These are phyloP conservation scores for Diplotaxis tenuifolia DNA, from an alignment of 345 rosid genomes.

Conservation along the genomic window DNA sequence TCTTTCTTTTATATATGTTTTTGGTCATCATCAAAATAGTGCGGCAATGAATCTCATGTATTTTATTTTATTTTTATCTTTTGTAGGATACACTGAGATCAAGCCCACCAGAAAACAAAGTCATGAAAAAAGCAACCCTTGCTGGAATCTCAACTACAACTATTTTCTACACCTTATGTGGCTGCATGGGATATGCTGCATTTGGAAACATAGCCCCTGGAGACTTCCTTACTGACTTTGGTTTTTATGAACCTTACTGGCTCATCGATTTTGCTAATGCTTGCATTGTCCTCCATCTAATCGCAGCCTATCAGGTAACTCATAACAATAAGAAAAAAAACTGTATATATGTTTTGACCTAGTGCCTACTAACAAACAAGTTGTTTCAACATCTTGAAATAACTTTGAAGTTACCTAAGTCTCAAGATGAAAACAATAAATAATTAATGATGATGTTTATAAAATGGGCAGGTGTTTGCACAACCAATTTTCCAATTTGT, in stretches of 20 bases:
- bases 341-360: not conserved
- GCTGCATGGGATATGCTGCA: conserved; percentile 77
- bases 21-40: not conserved
- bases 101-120: conserved; percentile 63
- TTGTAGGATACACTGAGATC: conserved; percentile 63
- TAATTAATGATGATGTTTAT: not conserved
- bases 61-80: not conserved
- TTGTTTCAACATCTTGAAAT: not conserved
- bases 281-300: conserved; percentile 75
- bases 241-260: conserved; percentile 88
- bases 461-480: conserved; percentile 54
- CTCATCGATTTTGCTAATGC: conserved; percentile 74
- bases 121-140: conserved; percentile 59
- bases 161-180: conserved; percentile 68
- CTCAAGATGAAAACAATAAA: not conserved
- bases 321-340: not conserved
- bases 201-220: conserved; percentile 87
- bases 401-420: not conserved
- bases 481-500: conserved; percentile 65
- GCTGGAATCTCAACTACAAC: conserved; percentile 61
- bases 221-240: conserved; percentile 86
- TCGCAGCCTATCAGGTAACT: conserved; percentile 83
- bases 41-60: not conserved
- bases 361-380: not conserved
- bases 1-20: not conserved